Conservation (phyloP, 371 early-diverging fungal species). For the Mucor ambiguus region DNA sequence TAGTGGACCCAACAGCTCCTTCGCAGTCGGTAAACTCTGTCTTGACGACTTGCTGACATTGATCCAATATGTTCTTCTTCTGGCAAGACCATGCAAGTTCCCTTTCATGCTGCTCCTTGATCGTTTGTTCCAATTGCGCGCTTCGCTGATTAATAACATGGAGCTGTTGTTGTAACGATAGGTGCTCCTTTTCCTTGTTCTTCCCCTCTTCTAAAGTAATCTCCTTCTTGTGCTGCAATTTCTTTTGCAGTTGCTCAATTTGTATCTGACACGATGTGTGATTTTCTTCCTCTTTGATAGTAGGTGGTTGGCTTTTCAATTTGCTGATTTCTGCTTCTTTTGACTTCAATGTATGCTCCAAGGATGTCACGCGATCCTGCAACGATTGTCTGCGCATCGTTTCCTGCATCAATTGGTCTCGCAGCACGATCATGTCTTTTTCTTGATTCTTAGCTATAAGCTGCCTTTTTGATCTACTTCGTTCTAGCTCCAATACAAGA, state of each 20-base stretch:
- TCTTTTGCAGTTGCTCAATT: not conserved
- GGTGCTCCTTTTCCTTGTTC: not conserved
- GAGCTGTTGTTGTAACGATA: not conserved
- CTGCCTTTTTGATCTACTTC: not conserved
- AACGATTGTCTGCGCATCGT: not conserved
- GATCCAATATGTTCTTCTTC: not conserved
- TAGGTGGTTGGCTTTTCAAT: not conserved
- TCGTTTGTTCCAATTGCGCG: not conserved
- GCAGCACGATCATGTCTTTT: not conserved
- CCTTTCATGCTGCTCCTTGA: not conserved
- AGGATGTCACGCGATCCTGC: constrained; percentile 8
- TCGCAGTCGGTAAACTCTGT: not conserved
- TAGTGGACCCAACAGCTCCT: not conserved
- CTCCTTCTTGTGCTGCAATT: not conserved
- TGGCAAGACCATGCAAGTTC: not conserved
- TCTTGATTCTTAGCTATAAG: not conserved
- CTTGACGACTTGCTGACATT: not conserved
- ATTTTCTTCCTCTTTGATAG: not conserved
- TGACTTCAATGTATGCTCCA: not conserved
- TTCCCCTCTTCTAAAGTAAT: not conserved
- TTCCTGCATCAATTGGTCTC: constrained; percentile 6
- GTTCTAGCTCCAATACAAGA: constrained; percentile 9
- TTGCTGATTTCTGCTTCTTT: not conserved
- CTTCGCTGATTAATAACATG: not conserved
- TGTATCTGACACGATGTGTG: not conserved